Conservation (phyloP, 108 stramenopile genomes). For the Tribonema minus region DNA sequence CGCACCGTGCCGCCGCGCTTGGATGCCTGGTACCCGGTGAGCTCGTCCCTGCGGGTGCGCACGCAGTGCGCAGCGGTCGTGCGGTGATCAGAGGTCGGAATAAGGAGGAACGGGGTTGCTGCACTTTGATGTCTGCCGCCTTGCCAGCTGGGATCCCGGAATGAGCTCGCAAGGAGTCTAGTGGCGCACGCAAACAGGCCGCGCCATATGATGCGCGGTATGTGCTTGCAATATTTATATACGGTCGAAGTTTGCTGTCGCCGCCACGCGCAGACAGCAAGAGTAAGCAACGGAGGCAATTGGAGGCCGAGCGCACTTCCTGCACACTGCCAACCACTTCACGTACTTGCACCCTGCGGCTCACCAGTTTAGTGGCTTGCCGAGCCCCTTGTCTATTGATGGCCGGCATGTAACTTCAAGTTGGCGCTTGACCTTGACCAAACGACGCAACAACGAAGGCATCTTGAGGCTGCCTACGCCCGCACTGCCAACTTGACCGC, state of each 20-base stretch:
- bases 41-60: conserved; percentile 2
- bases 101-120: not conserved
- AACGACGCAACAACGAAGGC: too few relatives aligned
- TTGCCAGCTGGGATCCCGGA: not conserved
- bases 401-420: too few relatives aligned
- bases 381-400: too few relatives aligned
- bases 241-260: too few relatives aligned
- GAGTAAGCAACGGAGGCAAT: too few relatives aligned
- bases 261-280: too few relatives aligned
- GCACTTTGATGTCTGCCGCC: not conserved
- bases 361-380: not conserved
- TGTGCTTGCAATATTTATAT: too few relatives aligned
- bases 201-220: too few relatives aligned
- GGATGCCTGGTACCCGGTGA: conserved; percentile 79
- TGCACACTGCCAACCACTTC: too few relatives aligned
- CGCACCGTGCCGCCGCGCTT: conserved; percentile 65
- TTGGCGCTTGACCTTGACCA: too few relatives aligned
- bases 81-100: not conserved
- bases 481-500: not conserved
- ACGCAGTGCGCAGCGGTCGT: not conserved
- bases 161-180: not conserved
- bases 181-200: not conserved
- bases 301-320: too few relatives aligned
- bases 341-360: not conserved
- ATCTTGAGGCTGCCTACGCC: not conserved